These are phyloP conservation scores for Vitellaria paradoxa DNA, from an alignment of 179 eudicot genomes.

Conservation along the genomic window DNA sequence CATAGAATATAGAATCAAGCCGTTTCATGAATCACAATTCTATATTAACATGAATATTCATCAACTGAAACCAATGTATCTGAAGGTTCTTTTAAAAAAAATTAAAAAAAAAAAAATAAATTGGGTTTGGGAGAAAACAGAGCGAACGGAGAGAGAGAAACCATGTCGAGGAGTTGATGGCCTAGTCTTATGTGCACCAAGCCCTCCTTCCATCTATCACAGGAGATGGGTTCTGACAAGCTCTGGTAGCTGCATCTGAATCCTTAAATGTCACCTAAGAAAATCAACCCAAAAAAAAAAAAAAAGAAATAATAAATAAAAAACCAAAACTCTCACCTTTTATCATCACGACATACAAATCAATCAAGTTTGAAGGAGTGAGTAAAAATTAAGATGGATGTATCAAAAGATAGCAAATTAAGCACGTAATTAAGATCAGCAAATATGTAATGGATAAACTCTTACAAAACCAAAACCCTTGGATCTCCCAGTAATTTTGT, in stretches of 20 bases:
- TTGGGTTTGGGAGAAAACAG: slow-evolving; percentile 7
- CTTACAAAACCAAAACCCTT: slow-evolving; percentile 38
- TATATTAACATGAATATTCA: no score
- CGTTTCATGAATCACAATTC: no score
- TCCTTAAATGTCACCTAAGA: slow-evolving; percentile 57
- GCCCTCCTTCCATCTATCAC: slow-evolving; percentile 61
- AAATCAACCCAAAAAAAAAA: background rate
- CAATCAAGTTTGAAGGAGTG: no score
- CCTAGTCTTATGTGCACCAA: slow-evolving; percentile 52
- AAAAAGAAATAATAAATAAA: no score
- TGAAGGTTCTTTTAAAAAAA: no score
- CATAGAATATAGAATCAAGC: background rate
- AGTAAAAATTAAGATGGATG: background rate
- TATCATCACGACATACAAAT: background rate
- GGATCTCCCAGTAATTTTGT: slow-evolving; percentile 32
- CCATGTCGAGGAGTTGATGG: slow-evolving; percentile 23
- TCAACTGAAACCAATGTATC: no score
- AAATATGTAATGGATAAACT: background rate
- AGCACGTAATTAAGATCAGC: background rate
- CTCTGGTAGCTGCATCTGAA: slow-evolving; percentile 56
- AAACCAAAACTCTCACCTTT: no score
- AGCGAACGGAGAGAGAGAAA: background rate
- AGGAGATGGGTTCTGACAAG: slow-evolving; percentile 62
- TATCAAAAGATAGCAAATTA: background rate
- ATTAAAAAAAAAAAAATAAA: background rate